These are phyloP conservation scores for Pseudocohnilembus persalinus DNA, from an alignment of 169 alveolate species.

Conservation along the genomic window DNA sequence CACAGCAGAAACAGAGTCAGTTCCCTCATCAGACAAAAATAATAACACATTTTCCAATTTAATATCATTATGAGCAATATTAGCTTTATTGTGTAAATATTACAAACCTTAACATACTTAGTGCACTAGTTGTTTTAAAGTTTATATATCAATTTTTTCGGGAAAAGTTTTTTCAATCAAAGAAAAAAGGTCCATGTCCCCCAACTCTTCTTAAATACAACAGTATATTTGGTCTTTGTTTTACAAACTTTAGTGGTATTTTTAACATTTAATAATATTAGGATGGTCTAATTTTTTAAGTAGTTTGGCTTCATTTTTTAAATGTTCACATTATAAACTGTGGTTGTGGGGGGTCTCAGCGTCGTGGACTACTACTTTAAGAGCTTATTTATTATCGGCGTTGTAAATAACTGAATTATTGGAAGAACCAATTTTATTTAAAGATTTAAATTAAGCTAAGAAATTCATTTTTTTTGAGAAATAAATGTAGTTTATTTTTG, in stretches of 20 bases:
- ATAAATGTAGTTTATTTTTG: too few relatives aligned
- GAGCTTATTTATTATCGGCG: not conserved
- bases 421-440: not conserved
- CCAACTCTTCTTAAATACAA: not conserved
- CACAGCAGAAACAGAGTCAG: not conserved
- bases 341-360: not conserved
- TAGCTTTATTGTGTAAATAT: not conserved
- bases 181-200: not conserved
- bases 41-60: not conserved
- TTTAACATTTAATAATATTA: too few relatives aligned
- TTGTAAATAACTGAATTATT: not conserved
- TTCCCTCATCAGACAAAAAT: not conserved
- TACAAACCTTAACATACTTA: not conserved
- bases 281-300: not conserved
- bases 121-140: not conserved
- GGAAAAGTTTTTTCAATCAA: not conserved
- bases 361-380: not conserved
- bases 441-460: not conserved
- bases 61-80: not conserved
- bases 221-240: not conserved
- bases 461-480: not conserved
- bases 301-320: not conserved
- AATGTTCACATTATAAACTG: not conserved
- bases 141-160: not conserved
- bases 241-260: not conserved